Percentiles rank a stretch among this genome's conserved stretches.
phyloP scores from a whole-genome alignment of 768 basidiomycete genomes.

The Udeniomyces megalosporus region DNA sequence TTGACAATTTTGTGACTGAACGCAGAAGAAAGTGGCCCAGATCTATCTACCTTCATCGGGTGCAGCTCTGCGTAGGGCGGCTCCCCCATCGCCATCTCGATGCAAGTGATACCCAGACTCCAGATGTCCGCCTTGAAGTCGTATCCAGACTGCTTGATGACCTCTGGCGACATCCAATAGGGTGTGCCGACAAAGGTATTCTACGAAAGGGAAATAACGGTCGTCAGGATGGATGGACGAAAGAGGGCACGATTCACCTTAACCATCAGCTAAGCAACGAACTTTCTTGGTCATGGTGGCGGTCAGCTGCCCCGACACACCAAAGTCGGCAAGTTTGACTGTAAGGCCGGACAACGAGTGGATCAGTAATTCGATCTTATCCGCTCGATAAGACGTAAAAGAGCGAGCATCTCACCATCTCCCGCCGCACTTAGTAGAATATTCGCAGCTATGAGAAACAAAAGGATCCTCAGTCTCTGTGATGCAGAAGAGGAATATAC shows the following conservation, averaged over 20 bases:
- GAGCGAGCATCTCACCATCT: slow-evolving; percentile 33
- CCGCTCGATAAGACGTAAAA: neutral
- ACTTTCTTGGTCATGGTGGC: slow-evolving; percentile 33
- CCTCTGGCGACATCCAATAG: slow-evolving; percentile 99
- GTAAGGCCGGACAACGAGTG: slow-evolving; percentile 1
- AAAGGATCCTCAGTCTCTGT: too few relatives aligned
- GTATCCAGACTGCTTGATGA: slow-evolving; percentile 98
- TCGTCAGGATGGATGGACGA: neutral
- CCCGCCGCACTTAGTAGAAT: slow-evolving; percentile 80
- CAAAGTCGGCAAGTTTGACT: slow-evolving; percentile 96
- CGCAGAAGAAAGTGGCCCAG: neutral
- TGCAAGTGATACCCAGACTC: slow-evolving; percentile 83
- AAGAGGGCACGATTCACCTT: neutral
- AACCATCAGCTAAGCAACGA: neutral
- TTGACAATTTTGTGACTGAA: neutral
- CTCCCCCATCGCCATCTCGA: slow-evolving; percentile 92
- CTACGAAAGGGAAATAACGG: neutral
- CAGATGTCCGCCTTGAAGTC: slow-evolving; percentile 99
- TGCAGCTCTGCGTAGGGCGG: slow-evolving; percentile 96
- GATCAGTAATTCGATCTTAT: slow-evolving; percentile 6
- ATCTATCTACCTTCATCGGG: slow-evolving; percentile 76
- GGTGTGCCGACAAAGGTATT: slow-evolving; percentile 38
- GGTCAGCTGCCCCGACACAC: slow-evolving; percentile 86
- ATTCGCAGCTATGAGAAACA: slow-evolving; percentile 54
- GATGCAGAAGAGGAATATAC: neutral